Base-by-base conservation (phyloP, 768 basidiomycete species). In the Gloeopeniophorella convolvens region DNA sequence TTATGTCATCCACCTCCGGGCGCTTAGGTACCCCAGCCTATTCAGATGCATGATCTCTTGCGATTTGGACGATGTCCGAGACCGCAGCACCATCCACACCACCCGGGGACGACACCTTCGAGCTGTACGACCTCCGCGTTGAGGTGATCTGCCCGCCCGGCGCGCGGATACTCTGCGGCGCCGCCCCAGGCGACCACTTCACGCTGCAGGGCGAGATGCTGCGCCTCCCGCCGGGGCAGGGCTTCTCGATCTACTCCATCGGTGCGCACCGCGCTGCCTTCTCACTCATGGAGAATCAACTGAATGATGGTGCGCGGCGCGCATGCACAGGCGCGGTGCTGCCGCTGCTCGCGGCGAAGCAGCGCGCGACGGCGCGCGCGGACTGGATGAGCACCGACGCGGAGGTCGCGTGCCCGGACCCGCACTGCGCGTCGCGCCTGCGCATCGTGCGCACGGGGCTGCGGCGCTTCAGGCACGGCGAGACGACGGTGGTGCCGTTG, bases 341-440 rank as follows among this genome's bases (percentile, higher is more conserved):
- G 7, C 82, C 82, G 3, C 68, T 85, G n/a, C 68, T 85, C 7
- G 79, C 82, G 8, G 82, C 82, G 15, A 85, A 83, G 60, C 82
- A 85, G 51, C 73, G 82, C 4, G 64, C 64, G 12, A 76, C 74
- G 2, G 65, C 80, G 45, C 58, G 66, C 1, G 73, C 78, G 53
- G 82, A 84, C 60, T 83, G 83, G 81, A 83, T 85, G 76, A 67
- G 78, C 5, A 79, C 80, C 1, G 83, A 85, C 51, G 73, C 71
- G 0, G 76, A 81, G 56, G 64, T 85, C 24, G 82, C 81, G 0
- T 85, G 82, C 57, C 83, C 81, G 0, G 83, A 84, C 60, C 82
- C 83, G 1, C 65, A 80, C 48, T 85, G 83, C 64, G 73, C 70
- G 36, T 82, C 81, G 4, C 66, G 70, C 10, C 57, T 83, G 62